Evolutionary conservation across 805 yeast genomes (phyloP), one percentile per base, ranked within the genome.

Genomic region (Naumovozyma dairenensis): DNA sequence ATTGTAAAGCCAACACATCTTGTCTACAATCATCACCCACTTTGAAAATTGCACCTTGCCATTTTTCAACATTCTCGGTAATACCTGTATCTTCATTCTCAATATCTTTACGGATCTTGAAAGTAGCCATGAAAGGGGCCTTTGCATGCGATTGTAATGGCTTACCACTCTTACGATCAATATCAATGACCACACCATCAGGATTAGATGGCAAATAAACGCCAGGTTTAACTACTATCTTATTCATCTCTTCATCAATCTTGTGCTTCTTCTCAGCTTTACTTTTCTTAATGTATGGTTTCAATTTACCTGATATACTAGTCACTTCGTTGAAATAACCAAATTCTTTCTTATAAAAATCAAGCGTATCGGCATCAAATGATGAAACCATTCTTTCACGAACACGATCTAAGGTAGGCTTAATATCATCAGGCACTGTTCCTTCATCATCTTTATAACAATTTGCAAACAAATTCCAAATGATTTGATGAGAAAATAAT

Each of bases 11-110:
- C 45, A 92, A 69, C 32, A 92, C 89, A 61, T 92, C 99, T 59
- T 92, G 99, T 46, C 99, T 73, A 65, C 97, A 89, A 60, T 92
- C 99, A 62, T 92, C 99, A 40, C 99, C 99, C 35, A 92, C 98
- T 59, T 92, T 92, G 72, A 92, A 92, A 56, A 92, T 93, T 10
- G 98, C 98, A 52, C 93, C 77, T 53, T 86, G 86, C 93, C 94
- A 81, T 44, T 68, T 72, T 32, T 82, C 89, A 32, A 72, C 55
- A 4, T 70, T 67, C 5, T 52, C 43, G n/a, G 42, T 44, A 19
- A 51, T 67, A 28, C 68, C 70, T 10, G 53, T 50, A 15, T 63
- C 66, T 12, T 59, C 59, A 34, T 53, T 51, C n/a, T 32, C 32
- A 13, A 71, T 66, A 4, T 73, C 72, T 46, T 75, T 77, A 30